Evolutionary conservation across 2,329 filamentous ascomycete genomes (phyloP).

Genomic region (Trichoderma sp.): DNA sequence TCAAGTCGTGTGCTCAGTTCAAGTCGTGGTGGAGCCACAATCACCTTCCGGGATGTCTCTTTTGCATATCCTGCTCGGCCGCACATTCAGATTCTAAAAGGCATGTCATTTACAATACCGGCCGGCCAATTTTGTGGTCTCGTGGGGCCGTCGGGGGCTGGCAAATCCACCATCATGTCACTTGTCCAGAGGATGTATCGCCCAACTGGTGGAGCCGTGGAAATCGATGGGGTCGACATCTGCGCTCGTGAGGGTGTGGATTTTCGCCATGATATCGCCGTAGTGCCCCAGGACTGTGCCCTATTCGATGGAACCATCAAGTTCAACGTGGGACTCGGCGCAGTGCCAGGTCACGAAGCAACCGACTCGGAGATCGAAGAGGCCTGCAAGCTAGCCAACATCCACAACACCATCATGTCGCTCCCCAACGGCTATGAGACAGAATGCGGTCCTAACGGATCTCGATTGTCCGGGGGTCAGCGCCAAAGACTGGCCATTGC

Average conservation of each 20-base stretch:
- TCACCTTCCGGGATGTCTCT: slow-evolving; percentile 56
- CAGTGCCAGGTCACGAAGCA: slow-evolving; percentile 51
- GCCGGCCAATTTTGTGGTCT: slow-evolving; percentile 61
- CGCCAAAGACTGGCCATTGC: slow-evolving; percentile 77
- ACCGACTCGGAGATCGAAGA: slow-evolving; percentile 60
- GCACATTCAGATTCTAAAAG: slow-evolving; percentile 53
- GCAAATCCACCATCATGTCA: slow-evolving; percentile 64
- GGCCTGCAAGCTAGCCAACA: slow-evolving; percentile 65
- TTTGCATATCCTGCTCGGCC: slow-evolving; percentile 66
- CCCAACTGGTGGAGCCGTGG: slow-evolving; percentile 39
- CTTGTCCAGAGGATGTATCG: slow-evolving; percentile 51
- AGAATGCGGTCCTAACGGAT: slow-evolving; percentile 67
- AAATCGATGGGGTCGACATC: slow-evolving; percentile 48
- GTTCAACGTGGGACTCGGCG: slow-evolving; percentile 56
- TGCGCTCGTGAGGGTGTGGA: slow-evolving; percentile 38
- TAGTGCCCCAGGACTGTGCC: slow-evolving; percentile 57
- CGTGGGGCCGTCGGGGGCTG: slow-evolving; percentile 63
- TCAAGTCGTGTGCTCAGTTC: neutral
- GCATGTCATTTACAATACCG: slow-evolving; percentile 53
- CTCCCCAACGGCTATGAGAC: slow-evolving; percentile 66
- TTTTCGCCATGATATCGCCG: slow-evolving; percentile 52
- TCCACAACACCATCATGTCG: slow-evolving; percentile 63
- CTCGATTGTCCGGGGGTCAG: slow-evolving; percentile 74
- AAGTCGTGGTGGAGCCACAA: slow-evolving; percentile 39
- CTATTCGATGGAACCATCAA: slow-evolving; percentile 55